Conservation (phyloP, 305 asterid species). For the Fraxinus ornus region DNA sequence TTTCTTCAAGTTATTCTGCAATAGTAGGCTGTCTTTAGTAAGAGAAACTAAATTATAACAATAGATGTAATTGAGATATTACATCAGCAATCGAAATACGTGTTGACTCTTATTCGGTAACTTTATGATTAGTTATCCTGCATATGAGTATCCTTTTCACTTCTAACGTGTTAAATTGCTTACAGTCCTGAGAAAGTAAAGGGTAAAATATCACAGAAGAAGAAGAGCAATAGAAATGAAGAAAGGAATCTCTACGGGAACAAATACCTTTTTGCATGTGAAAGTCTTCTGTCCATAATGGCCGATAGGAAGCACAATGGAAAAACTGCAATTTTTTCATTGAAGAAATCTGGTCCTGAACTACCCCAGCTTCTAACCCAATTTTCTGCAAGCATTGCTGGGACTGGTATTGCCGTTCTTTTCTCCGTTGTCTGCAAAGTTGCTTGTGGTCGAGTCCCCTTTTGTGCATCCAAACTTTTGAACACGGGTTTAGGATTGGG, state of each 20-base stretch:
- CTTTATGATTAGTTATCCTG: not conserved
- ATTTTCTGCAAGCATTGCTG: conserved; percentile 83
- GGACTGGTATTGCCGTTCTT: conserved; percentile 81
- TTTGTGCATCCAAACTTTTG: conserved; percentile 55
- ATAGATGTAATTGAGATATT: not conserved
- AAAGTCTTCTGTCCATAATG: conserved; percentile 77
- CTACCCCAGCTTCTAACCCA: conserved; percentile 68
- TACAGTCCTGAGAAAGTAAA: conserved; percentile 54
- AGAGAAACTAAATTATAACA: not conserved
- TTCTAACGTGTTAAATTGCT: not conserved
- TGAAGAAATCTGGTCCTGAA: conserved; percentile 78
- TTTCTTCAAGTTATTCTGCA: not conserved
- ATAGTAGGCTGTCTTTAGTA: not conserved
- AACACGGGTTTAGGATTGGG: conserved; percentile 80
- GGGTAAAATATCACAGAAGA: conserved; percentile 49
- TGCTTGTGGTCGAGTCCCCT: conserved; percentile 50
- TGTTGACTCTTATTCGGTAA: not conserved
- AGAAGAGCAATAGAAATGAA: conserved; percentile 41
- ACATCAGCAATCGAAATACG: not conserved
- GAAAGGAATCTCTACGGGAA: conserved; percentile 48
- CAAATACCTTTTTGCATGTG: conserved; percentile 74
- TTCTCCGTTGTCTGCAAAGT: conserved; percentile 63
- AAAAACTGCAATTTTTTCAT: conserved; percentile 46
- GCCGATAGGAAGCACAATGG: conserved; percentile 53
- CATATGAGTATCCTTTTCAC: not conserved